A percentile compares a stretch with the other conserved stretches of the same genome.
These are phyloP conservation scores for Hanseniaspora pseudoguilliermondii DNA, from an alignment of 805 yeast genomes.

Conservation along the genomic window DNA sequence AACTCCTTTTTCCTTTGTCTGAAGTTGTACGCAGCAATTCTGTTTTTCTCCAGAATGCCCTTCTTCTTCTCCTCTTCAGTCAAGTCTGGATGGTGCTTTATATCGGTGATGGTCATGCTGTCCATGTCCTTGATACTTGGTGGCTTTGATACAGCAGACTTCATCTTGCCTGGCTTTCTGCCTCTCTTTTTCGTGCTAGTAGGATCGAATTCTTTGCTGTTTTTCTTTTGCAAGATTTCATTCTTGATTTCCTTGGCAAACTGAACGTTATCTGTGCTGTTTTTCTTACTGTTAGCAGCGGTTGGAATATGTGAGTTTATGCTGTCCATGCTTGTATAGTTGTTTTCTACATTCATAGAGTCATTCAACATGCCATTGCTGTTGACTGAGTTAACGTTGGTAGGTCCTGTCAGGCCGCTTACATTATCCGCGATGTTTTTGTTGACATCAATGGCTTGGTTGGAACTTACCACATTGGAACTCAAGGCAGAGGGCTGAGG, in stretches of 20 bases:
- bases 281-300: background rate
- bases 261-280: background rate
- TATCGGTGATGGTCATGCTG: constrained; percentile 7
- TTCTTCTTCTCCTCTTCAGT: constrained; percentile 55
- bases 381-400: background rate
- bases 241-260: constrained; percentile 3
- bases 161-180: constrained; percentile 9
- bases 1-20: constrained; percentile 87
- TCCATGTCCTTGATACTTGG: background rate
- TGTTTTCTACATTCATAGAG: background rate
- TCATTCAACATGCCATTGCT: constrained; percentile 3
- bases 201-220: background rate
- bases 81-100: constrained; percentile 27
- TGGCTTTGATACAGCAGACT: background rate
- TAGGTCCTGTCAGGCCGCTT: background rate
- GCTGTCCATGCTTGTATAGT: background rate
- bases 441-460: constrained; percentile 18
- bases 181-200: constrained; percentile 5
- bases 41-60: constrained; percentile 72
- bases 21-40: constrained; percentile 92
- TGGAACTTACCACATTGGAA: background rate
- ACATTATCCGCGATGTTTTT: constrained; percentile 13
- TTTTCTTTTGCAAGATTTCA: background rate
- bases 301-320: background rate
- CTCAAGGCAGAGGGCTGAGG: constrained; percentile 17